Evolutionary conservation across 2,329 filamentous ascomycete species (phyloP), one percentile per base, ranked within the genome.

Genomic region (Phaeosphaeriaceae sp.): DNA sequence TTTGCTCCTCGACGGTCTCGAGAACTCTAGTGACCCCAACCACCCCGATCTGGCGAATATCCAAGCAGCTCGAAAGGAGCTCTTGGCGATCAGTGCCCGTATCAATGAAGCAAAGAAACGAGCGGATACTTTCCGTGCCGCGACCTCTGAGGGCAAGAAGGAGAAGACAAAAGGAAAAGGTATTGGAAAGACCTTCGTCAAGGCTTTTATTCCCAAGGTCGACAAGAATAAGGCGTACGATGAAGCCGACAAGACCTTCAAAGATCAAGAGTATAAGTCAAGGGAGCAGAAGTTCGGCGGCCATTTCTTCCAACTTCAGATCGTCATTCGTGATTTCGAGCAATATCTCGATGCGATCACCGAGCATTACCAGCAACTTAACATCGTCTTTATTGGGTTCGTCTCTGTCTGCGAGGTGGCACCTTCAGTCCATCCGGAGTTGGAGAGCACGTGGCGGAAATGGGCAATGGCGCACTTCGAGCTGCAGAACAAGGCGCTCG

Each of bases 31-130:
- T 0, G 90, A 92, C 0, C 79, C 85, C 10, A 89, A 93, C 63
- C 95, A 99, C 73, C 94, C 94, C 0, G 95, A 99, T 77, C 87
- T 90, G 60, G 81, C 84, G 24, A 82, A 86, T 9, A 85, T 99
- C 32, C 88, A 91, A 64, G 85, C 84, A 40, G 90, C 94, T 10
- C 88, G 92, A 22, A 86, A 91, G 54, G 91, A 94, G 61, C 81
- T 88, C 28, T 85, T 84, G 8, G 83, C 82, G 55, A 85, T 89
- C 64, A 85, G 86, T 28, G 81, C 84, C 42, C 84, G 87, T 47
- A 98, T 98, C 77, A 97, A 99, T 80, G 93, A 96, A 75, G 89
- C 93, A 55, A 98, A 97, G 81, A 96, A 94, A 80, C 94, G 96
- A 54, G 93, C 94, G 59, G 93, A 97, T 77, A 87, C 97, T 49